Base-by-base conservation (phyloP, 495 filamentous ascomycete species). In the Penicillium soppii region DNA sequence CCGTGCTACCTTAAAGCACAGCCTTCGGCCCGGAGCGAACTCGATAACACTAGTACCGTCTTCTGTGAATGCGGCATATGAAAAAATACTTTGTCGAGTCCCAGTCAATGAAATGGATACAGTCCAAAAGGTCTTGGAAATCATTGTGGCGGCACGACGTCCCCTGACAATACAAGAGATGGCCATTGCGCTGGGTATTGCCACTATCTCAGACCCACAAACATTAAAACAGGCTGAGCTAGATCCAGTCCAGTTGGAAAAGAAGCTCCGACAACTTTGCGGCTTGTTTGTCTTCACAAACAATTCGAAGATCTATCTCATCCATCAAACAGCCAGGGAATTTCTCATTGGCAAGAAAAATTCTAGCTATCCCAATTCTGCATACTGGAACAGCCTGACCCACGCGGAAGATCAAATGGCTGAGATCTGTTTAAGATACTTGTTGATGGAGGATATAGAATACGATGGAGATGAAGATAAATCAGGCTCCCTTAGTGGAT, bases 251-350 rank as follows among this genome's bases (percentile, higher is more conserved):
- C 27, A 32, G 8, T 43, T 69, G 2, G 44, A 50, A 15, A 37
- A 33, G 13, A 53, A 50, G 16, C 50, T 79, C 2, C 68, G 66
- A 29, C 47, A 53, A 15, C 22, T 73, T 12, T 76, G 70, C 41
- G 67, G 72, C 2, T 61, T 69, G 10, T 73, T 79, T 37, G 53
- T 79, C 3, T 61, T 61, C 17, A 54, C 73, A 1, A 61, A 66
- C n/a, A 59, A 71, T 38, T 64, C 59, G 6, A 63, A 58, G 20
- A 52, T 77, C 15, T 72, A 69, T 49, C 58, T 70, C 0, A 59
- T 70, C 16, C 65, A 71, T 50, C 60, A 71, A 43, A 69, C 64
- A 23, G 68, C 58, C 0, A 66, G 56, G 15, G 66, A 71, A 20
- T 71, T 64, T 52, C 44, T 69, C 8, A 23, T 36, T 26, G 25